phyloP scores from a whole-genome alignment of 2,329 filamentous ascomycete genomes.

The Trichoderma semiorbis region DNA sequence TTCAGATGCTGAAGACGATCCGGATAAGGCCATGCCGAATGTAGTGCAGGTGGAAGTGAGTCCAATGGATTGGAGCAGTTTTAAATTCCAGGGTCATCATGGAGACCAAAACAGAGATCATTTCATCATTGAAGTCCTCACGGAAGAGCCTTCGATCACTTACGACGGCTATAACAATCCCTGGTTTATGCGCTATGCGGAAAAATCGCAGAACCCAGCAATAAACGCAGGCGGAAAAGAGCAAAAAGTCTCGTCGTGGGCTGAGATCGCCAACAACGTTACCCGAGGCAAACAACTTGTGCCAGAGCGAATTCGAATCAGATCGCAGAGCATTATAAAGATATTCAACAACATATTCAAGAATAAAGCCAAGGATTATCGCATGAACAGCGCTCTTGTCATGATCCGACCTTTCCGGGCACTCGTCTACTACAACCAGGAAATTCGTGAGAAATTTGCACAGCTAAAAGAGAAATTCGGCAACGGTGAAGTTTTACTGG shows the following conservation, averaged over 20 bases:
- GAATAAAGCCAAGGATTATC: neutral
- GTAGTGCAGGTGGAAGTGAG: neutral
- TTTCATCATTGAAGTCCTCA: constrained; percentile 1
- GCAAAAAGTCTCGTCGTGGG: neutral
- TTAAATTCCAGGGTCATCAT: neutral
- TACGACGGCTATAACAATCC: constrained; percentile 1
- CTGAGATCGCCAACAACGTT: neutral
- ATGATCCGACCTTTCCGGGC: constrained; percentile 14
- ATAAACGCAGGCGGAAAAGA: neutral
- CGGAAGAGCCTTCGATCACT: neutral
- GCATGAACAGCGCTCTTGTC: neutral
- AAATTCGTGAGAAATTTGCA: neutral
- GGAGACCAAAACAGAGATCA: neutral
- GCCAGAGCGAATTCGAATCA: constrained; percentile 18
- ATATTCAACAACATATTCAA: constrained; percentile 5
- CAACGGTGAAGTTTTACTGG: neutral
- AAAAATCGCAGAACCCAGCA: neutral
- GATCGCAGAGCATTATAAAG: constrained; percentile 6
- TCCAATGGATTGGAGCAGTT: neutral
- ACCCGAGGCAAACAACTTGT: neutral
- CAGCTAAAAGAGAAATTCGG: neutral
- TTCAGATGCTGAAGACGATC: neutral
- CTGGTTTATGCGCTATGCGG: neutral
- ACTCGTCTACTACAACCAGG: constrained; percentile 11
- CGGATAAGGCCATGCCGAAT: neutral